phyloP scores from a whole-genome alignment of 2,329 filamentous ascomycete genomes.

The Apiospora rasikravindrae region DNA sequence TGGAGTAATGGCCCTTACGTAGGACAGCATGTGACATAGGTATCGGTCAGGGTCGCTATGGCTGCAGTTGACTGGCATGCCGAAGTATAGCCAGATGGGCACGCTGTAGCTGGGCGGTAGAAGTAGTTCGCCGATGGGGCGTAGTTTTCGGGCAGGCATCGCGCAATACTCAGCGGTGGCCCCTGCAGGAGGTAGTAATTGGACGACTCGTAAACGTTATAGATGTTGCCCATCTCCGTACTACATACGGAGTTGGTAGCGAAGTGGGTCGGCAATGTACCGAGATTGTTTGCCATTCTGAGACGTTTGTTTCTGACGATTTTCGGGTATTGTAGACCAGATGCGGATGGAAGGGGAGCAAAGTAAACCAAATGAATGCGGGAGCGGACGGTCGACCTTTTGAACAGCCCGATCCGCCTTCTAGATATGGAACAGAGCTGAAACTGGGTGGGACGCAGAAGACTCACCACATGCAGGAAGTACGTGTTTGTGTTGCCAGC shows the following conservation, averaged over 20 bases:
- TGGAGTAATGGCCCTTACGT: too few species aligned
- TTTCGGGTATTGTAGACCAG: too few species aligned
- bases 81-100: not conserved
- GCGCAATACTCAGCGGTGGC: conserved; percentile 35
- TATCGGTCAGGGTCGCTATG: not conserved
- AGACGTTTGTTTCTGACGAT: too few species aligned
- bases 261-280: not conserved
- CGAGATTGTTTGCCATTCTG: not conserved
- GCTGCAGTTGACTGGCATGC: not conserved
- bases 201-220: not conserved
- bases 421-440: too few species aligned
- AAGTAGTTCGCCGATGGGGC: not conserved
- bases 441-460: too few species aligned
- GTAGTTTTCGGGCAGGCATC: not conserved
- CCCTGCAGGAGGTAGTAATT: conserved; percentile 35
- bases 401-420: too few species aligned
- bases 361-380: too few species aligned
- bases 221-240: not conserved
- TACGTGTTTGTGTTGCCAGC: too few species aligned
- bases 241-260: not conserved
- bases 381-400: too few species aligned
- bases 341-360: too few species aligned
- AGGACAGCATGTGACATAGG: not conserved
- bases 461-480: too few species aligned
- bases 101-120: not conserved